Conservation (phyloP, 805 yeast species). For the Candida nonsorbophila region DNA sequence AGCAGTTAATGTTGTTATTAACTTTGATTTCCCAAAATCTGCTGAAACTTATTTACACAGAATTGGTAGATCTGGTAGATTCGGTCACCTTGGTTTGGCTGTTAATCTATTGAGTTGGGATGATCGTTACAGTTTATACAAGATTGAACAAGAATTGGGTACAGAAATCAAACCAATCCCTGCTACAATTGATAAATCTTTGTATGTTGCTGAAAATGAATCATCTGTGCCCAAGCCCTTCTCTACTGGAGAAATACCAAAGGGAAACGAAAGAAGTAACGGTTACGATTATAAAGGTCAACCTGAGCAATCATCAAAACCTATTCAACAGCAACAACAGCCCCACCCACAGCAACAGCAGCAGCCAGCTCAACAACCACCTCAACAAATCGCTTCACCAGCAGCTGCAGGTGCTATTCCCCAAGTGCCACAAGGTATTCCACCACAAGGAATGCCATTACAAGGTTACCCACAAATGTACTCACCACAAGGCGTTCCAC, state of each 20-base stretch:
- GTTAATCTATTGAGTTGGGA: conserved; percentile 95
- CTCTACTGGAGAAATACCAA: conserved; percentile 60
- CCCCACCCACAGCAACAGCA: conserved; percentile 8
- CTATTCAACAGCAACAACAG: conserved; percentile 5
- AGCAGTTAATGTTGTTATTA: conserved; percentile 96
- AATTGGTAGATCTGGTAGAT: conserved; percentile 98
- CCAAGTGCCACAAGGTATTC: conserved; percentile 9
- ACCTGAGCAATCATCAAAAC: conserved; percentile 17
- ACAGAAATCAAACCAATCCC: conserved; percentile 98
- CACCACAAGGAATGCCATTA: conserved; percentile 13
- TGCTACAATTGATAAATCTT: conserved; percentile 78
- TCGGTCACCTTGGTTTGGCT: conserved; percentile 97
- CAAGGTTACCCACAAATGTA: conserved; percentile 9
- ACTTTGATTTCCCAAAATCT: conserved; percentile 96
- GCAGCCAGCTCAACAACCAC: conserved; percentile 1
- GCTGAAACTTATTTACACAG: conserved; percentile 98
- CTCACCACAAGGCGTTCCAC: conserved; percentile 13
- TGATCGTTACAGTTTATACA: conserved; percentile 88
- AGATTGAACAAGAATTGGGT: conserved; percentile 95
- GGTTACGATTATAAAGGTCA: conserved; percentile 45
- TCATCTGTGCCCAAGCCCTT: conserved; percentile 84
- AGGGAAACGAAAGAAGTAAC: conserved; percentile 29
- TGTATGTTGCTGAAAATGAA: conserved; percentile 81
- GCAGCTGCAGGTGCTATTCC: conserved; percentile 5
- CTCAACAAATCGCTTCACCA: conserved; percentile 1